Percentiles rank a stretch among this genome's conserved stretches.
phyloP scores from a whole-genome alignment of 768 basidiomycete genomes.

The Kwoniella mangroviensis region DNA sequence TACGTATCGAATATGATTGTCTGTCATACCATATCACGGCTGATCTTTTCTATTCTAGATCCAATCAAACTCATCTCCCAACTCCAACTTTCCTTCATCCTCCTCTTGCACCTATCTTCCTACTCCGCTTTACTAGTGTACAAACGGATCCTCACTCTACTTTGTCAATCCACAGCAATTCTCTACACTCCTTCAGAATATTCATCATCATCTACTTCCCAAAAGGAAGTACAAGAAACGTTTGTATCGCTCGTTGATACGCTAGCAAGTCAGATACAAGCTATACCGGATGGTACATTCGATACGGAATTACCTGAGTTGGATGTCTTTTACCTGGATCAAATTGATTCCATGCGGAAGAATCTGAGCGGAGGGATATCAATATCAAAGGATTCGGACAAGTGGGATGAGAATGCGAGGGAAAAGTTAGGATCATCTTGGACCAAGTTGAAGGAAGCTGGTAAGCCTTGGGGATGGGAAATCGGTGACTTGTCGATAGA shows the following conservation, averaged over 20 bases:
- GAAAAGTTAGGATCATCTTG: slow-evolving; percentile 11
- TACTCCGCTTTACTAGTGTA: slow-evolving; percentile 58
- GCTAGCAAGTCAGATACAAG: slow-evolving; percentile 37
- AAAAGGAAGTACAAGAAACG: neutral
- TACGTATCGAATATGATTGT: neutral
- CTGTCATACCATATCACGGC: neutral
- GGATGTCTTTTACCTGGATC: slow-evolving; percentile 49
- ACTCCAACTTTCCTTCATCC: slow-evolving; percentile 58
- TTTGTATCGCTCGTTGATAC: slow-evolving; percentile 29
- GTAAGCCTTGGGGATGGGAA: slow-evolving; percentile 41
- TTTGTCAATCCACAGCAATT: slow-evolving; percentile 48
- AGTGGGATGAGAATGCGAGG: slow-evolving; percentile 10
- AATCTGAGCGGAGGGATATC: slow-evolving; percentile 22
- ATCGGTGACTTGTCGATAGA: slow-evolving; percentile 11
- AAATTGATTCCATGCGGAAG: slow-evolving; percentile 29
- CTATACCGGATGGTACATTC: slow-evolving; percentile 47
- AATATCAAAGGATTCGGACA: neutral
- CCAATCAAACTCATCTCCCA: slow-evolving; percentile 52
- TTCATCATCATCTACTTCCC: neutral
- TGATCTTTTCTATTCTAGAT: slow-evolving; percentile 37
- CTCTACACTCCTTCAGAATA: slow-evolving; percentile 16
- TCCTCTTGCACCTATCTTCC: slow-evolving; percentile 58
- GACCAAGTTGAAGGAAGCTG: slow-evolving; percentile 5
- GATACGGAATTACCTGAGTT: slow-evolving; percentile 53
- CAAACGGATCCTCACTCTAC: slow-evolving; percentile 56